These are phyloP conservation scores for Diaporthe caulivora DNA, from an alignment of 2,329 filamentous ascomycete species.

Conservation along the genomic window DNA sequence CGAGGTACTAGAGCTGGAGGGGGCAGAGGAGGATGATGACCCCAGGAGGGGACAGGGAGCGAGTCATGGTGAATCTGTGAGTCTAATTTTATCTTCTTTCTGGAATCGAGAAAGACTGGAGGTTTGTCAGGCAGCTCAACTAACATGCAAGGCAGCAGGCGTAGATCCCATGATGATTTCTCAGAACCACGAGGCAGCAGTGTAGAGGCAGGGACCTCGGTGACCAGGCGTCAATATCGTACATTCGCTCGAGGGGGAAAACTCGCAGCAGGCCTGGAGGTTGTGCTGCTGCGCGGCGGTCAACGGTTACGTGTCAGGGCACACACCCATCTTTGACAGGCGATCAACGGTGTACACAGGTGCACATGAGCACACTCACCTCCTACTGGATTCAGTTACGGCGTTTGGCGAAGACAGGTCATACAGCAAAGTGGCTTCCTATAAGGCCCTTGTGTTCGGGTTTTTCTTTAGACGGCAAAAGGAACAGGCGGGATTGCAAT, in stretches of 20 bases:
- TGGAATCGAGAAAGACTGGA: not conserved
- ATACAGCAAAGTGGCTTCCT: conserved; percentile 21
- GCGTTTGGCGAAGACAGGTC: conserved; percentile 10
- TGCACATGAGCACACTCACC: not conserved
- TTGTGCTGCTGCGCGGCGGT: not conserved
- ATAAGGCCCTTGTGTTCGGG: not conserved
- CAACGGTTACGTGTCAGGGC: conserved; percentile 1
- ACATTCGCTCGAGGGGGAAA: not conserved
- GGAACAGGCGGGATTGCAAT: not conserved
- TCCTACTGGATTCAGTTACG: conserved; percentile 11
- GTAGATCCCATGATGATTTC: not conserved
- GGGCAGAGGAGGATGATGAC: conserved; percentile 6
- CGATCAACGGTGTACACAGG: not conserved
- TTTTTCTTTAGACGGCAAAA: not conserved
- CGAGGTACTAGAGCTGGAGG: conserved; percentile 33
- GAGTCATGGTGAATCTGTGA: conserved; percentile 20
- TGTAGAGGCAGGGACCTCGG: not conserved
- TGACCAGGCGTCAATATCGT: conserved; percentile 8
- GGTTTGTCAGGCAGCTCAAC: not conserved
- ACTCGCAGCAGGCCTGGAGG: conserved; percentile 18
- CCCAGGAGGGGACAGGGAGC: conserved; percentile 14
- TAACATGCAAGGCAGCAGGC: conserved; percentile 4
- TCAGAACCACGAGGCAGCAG: not conserved
- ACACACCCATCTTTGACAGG: not conserved
- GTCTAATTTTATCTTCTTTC: conserved; percentile 7